Base-by-base conservation (phyloP, 2,329 filamentous ascomycete species). In the Epichloe baconii region DNA sequence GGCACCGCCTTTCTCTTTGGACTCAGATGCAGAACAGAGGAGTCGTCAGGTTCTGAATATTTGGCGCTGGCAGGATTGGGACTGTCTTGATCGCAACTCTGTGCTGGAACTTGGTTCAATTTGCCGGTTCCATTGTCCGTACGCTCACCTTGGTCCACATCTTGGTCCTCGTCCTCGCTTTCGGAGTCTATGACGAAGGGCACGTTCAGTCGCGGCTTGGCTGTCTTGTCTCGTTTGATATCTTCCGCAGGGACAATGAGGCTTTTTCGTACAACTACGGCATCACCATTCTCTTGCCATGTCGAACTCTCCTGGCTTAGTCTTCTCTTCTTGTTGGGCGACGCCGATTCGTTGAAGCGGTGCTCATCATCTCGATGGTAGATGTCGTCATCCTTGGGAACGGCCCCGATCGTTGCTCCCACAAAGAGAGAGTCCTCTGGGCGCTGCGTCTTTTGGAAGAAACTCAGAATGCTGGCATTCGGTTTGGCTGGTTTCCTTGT, bases 111-210 rank as follows among this genome's bases (percentile, higher is more conserved):
- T 46, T 21, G 15, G 17, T 35, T 37, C 3, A 19, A 21, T 19
- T n/a, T 36, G 34, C 3, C 3, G 10, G 17, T 10, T 14, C 8
- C 34, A 5, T 17, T 3, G 4, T 12, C n/a, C 11, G 35, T 8
- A 19, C 14, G 10, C 21, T 52, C 6, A 3, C 21, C 34, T 21
- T 11, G 11, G 15, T 36, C 49, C 51, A 50, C 35, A 48, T 52
- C 12, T 44, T 44, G 40, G 53, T 55, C 44, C 12, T 68, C 66
- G 12, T 64, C 66, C 48, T 70, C 79, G 48, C 73, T 76, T 47
- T 82, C 79, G 0, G 85, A 88, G 54, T 88, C 84, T 52, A 85
- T 78, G 41, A 89, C 62, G 58, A 90, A 90, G 0, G 84, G 84
- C 3, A 59, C 59, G 48, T 63, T 63, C 35, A 61, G 59, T 43